These are phyloP conservation scores for Trebouxiophyceae sp. DNA, from an alignment of 163 green algal species.

Conservation along the genomic window DNA sequence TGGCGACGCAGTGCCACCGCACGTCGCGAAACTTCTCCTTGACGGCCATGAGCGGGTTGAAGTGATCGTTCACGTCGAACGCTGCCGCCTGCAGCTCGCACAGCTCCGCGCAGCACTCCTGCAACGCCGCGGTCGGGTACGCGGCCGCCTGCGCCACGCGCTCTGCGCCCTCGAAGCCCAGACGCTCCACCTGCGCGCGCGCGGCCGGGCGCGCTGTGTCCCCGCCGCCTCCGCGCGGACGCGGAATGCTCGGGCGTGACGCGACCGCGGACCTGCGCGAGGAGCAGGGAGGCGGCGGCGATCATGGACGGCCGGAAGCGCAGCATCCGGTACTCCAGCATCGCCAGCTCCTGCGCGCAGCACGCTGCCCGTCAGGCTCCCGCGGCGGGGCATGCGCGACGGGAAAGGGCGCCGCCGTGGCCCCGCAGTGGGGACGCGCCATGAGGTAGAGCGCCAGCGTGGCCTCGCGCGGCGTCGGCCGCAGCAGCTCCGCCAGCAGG, in stretches of 20 bases:
- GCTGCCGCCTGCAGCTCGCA: conserved; percentile 4
- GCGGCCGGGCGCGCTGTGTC: too few relatives aligned
- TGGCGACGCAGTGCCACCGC: too few relatives aligned
- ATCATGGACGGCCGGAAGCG: conserved; percentile 28
- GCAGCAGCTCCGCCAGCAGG: conserved; percentile 22
- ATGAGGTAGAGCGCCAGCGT: conserved; percentile 40
- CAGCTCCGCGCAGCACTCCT: neutral
- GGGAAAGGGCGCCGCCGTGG: too few relatives aligned
- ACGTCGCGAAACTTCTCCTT: conserved; percentile 26
- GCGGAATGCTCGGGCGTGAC: too few relatives aligned
- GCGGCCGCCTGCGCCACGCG: neutral
- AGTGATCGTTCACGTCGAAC: neutral
- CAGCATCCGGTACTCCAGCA: conserved; percentile 46
- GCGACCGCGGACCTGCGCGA: too few relatives aligned
- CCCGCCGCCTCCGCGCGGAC: too few relatives aligned
- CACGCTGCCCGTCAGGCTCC: too few relatives aligned
- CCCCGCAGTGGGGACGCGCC: conserved; percentile 1
- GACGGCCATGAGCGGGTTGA: conserved; percentile 9
- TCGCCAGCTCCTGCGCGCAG: conserved; percentile 30
- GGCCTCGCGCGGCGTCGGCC: conserved; percentile 3
- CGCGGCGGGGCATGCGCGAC: too few relatives aligned
- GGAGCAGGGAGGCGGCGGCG: conserved; percentile 29
- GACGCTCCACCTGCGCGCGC: too few relatives aligned
- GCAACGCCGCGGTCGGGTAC: neutral
- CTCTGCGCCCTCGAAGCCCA: neutral